A percentile compares a stretch with the other conserved stretches of the same genome.
Evolutionary conservation across 805 yeast genomes (phyloP).

Genomic region (Debaryomyces maramus): DNA sequence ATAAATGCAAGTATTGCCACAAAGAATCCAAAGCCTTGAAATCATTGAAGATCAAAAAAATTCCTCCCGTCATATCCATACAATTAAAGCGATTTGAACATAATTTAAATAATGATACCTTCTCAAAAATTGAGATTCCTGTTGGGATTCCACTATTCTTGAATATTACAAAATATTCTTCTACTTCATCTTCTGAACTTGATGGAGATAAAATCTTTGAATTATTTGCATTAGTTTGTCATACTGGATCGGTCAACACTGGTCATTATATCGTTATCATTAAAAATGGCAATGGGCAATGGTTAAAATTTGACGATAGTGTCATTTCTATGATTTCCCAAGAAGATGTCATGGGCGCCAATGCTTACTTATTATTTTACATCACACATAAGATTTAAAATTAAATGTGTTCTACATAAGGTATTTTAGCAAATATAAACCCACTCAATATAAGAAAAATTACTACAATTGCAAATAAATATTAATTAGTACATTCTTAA

Average conservation of each 20-base stretch:
- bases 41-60: slow-evolving; percentile 61
- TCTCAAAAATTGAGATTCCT: slow-evolving; percentile 73
- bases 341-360: slow-evolving; percentile 64
- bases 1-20: slow-evolving; percentile 68
- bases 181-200: slow-evolving; percentile 15
- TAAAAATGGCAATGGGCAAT: slow-evolving; percentile 68
- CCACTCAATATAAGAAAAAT: no score
- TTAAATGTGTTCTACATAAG: no score
- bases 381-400: slow-evolving; percentile 46
- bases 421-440: no score
- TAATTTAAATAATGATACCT: slow-evolving; percentile 42
- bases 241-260: slow-evolving; percentile 89
- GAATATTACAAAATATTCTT: slow-evolving; percentile 63
- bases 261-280: slow-evolving; percentile 89
- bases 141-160: slow-evolving; percentile 72
- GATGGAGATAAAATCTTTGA: slow-evolving; percentile 58
- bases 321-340: slow-evolving; percentile 65
- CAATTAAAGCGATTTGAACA: slow-evolving; percentile 84
- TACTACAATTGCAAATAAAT: no score
- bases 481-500: no score
- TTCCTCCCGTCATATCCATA: slow-evolving; percentile 78
- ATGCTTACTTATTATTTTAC: slow-evolving; percentile 80
- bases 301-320: slow-evolving; percentile 94
- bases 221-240: slow-evolving; percentile 83
- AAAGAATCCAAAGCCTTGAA: slow-evolving; percentile 64